Percentiles rank a stretch among this genome's conserved stretches.
Evolutionary conservation across 352 stramenopile genomes (phyloP).

Genomic region (Phytophthora parvispora): DNA sequence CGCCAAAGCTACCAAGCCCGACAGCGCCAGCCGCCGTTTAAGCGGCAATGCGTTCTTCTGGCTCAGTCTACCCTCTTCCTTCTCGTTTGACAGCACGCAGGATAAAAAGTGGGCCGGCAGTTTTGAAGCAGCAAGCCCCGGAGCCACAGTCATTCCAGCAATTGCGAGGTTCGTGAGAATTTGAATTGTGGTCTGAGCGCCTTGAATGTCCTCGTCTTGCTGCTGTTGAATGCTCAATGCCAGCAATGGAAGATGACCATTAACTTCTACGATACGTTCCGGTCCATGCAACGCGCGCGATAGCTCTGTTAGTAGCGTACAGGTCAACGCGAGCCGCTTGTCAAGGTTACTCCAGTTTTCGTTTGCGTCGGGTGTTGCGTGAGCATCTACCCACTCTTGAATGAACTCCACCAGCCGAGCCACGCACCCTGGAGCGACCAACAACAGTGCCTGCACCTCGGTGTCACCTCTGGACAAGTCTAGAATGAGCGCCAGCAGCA

Average conservation of each 20-base stretch:
- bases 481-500: conserved; percentile 55
- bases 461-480: conserved; percentile 62
- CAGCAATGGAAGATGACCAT: conserved; percentile 50
- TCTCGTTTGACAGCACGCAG: conserved; percentile 35
- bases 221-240: conserved; percentile 53
- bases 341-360: conserved; percentile 27
- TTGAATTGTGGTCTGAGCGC: conserved; percentile 46
- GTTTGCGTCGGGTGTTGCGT: conserved; percentile 11
- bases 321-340: conserved; percentile 52
- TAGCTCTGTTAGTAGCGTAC: conserved; percentile 55
- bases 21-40: conserved; percentile 33
- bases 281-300: conserved; percentile 43
- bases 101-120: conserved; percentile 59
- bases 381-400: conserved; percentile 37
- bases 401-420: conserved; percentile 57
- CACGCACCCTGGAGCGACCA: conserved; percentile 55
- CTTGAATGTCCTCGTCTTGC: conserved; percentile 23
- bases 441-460: conserved; percentile 72
- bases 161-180: conserved; percentile 59
- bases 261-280: conserved; percentile 46
- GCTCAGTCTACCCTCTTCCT: neutral
- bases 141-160: conserved; percentile 29
- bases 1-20: conserved; percentile 49
- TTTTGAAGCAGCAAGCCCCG: conserved; percentile 46
- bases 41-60: conserved; percentile 15